Base-by-base conservation (phyloP, 2,329 filamentous ascomycete genomes). In the Penicillium concentricum region DNA sequence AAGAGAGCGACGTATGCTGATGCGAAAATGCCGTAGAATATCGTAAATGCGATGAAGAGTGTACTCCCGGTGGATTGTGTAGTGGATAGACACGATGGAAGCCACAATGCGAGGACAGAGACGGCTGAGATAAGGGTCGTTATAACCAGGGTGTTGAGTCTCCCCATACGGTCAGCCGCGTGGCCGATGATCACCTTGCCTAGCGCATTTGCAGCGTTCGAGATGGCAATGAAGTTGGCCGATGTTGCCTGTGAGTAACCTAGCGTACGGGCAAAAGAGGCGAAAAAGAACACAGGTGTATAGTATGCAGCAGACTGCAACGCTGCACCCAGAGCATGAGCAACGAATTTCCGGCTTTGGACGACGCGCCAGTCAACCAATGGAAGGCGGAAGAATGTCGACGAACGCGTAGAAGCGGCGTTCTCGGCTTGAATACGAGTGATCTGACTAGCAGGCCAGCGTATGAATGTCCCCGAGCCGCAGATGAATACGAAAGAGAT, bases 1-100 rank as follows among this genome's bases (percentile, higher is more conserved):
- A 77, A 78, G 2, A 78, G 62, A 1, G 73, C 68, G 7, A 75
- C 69, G 57, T 76, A 77, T 0, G 73, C 73, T 13, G 71, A 68
- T 2, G 74, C 74, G 46, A 74, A 74, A 1, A 74, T 57, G 9
- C 74, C 72, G 45, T 76, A 76, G 15, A 68, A 62, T 5, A 72
- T 62, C 1, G 67, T 67, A 51, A 73, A 73, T 2, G 66, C 54
- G 20, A 72, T 69, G 50, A 72, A 72, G 2, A 72, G 61, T 0
- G 41, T 53, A 9, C 59, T 64, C 0, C 59, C 62, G n/a, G 44
- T 61, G 4, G 57, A 56, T 13, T 52, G 56, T 0, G 44, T 45
- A 3, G 54, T 42, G 5, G 61, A 56, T 12, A 67, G 16, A 13
- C 63, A 53, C 1, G 65, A 63, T 0, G 65, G 67, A 3, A 69